Evolutionary conservation across 2,329 filamentous ascomycete species (phyloP).

Genomic region (Colletotrichum viniferum): DNA sequence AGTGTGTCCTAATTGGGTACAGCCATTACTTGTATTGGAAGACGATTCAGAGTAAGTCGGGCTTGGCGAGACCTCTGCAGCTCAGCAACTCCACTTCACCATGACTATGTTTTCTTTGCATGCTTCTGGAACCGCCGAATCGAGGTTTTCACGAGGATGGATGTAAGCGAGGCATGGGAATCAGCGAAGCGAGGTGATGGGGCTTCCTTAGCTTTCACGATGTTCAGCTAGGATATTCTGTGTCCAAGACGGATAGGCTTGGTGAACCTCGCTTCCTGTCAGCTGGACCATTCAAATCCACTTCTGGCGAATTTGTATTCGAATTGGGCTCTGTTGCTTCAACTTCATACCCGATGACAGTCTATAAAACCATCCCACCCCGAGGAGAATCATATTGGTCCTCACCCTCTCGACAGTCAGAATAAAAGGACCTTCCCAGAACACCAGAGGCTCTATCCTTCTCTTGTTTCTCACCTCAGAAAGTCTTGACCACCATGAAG

Average conservation of each 20-base stretch:
- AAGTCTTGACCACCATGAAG: background rate
- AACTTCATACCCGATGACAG: background rate
- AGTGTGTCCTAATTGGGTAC: too few relatives aligned
- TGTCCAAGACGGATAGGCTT: too few relatives aligned
- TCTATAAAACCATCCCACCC: background rate
- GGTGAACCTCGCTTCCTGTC: background rate
- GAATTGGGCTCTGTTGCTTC: background rate
- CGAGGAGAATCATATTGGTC: background rate
- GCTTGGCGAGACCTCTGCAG: background rate
- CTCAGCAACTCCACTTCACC: background rate
- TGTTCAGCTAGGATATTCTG: background rate
- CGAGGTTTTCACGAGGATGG: accelerated
- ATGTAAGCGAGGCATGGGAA: background rate
- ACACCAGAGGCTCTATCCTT: background rate
- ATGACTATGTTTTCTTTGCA: background rate
- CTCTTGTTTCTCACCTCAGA: background rate
- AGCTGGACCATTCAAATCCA: background rate
- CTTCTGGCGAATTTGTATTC: accelerated
- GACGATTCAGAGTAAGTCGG: background rate
- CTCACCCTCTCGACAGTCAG: background rate
- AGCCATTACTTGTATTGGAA: too few relatives aligned
- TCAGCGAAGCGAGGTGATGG: background rate
- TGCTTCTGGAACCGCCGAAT: background rate
- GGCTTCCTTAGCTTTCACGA: background rate
- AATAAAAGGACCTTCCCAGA: background rate